A percentile compares a stretch with the other conserved stretches of the same genome.
These are phyloP conservation scores for Sugiyamaella neomexicana DNA, from an alignment of 1,139 yeast genomes.

Conservation along the genomic window DNA sequence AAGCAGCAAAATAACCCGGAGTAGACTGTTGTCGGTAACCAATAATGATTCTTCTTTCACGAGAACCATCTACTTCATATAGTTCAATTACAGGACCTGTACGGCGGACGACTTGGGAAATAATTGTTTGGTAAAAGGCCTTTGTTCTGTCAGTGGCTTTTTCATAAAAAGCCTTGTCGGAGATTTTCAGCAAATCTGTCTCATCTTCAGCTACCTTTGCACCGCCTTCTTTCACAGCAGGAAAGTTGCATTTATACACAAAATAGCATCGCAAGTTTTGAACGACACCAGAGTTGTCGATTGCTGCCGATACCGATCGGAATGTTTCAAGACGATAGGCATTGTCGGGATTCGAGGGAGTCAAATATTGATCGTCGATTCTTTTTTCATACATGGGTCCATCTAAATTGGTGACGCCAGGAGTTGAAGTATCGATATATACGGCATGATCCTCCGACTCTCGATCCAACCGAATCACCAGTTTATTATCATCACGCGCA, in stretches of 20 bases:
- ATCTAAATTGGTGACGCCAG: conserved; percentile 42
- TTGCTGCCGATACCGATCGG: conserved; percentile 64
- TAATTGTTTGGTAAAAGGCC: conserved; percentile 68
- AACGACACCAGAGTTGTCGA: conserved; percentile 39
- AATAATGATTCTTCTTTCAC: conserved; percentile 82
- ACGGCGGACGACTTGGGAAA: conserved; percentile 66
- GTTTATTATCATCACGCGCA: conserved; percentile 55
- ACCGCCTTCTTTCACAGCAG: conserved; percentile 23
- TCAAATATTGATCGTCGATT: conserved; percentile 80
- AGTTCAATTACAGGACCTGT: conserved; percentile 94
- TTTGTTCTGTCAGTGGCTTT: conserved; percentile 82
- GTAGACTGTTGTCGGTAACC: conserved; percentile 86
- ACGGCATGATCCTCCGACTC: conserved; percentile 88
- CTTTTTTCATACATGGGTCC: conserved; percentile 49
- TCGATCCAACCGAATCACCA: conserved; percentile 70
- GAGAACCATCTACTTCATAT: conserved; percentile 72
- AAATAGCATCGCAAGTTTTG: conserved; percentile 78
- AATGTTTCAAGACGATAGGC: conserved; percentile 81
- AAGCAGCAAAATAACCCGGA: conserved; percentile 84
- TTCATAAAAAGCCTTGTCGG: conserved; percentile 76
- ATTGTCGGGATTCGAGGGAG: conserved; percentile 50
- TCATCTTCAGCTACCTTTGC: conserved; percentile 38
- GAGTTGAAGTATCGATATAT: conserved; percentile 71
- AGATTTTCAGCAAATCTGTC: conserved; percentile 61
- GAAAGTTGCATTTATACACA: conserved; percentile 75